phyloP scores from a whole-genome alignment of 2,329 filamentous ascomycete genomes.

The Penicillium sp. region DNA sequence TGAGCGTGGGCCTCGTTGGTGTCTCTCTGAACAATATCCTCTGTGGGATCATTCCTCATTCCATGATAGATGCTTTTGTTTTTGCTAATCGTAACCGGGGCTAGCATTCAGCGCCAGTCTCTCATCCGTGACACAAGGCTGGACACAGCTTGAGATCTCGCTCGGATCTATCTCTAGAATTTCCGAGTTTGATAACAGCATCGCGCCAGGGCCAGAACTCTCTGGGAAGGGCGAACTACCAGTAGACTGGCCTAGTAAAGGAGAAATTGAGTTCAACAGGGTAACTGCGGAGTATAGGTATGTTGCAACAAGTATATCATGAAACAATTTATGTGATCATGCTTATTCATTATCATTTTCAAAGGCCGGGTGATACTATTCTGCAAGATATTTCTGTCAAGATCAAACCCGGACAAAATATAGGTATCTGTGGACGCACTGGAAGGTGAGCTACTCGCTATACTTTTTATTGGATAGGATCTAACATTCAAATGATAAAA shows the following conservation, averaged over 20 bases:
- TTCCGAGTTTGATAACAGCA: slow-evolving; percentile 43
- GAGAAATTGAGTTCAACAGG: not conserved
- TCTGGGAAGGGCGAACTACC: not conserved
- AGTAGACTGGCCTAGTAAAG: slow-evolving; percentile 2
- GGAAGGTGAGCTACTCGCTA: slow-evolving; percentile 7
- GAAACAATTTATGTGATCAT: not conserved
- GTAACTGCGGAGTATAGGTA: slow-evolving; percentile 4
- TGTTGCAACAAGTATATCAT: not conserved
- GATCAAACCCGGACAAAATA: not conserved
- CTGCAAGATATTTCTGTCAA: slow-evolving; percentile 3
- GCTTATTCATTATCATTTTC: not conserved
- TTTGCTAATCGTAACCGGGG: not conserved
- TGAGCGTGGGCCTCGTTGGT: slow-evolving; percentile 49
- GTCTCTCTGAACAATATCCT: slow-evolving; percentile 51
- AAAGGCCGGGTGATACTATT: not conserved
- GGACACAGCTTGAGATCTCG: slow-evolving; percentile 54
- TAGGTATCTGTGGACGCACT: slow-evolving; percentile 12
- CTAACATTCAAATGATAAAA: not conserved
- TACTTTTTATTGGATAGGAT: not conserved
- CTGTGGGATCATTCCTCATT: not conserved
- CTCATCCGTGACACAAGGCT: slow-evolving; percentile 44
- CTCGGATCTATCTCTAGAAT: slow-evolving; percentile 54
- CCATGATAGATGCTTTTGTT: not conserved
- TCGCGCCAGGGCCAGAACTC: slow-evolving; percentile 21
- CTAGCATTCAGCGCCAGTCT: slow-evolving; percentile 21